phyloP scores from a whole-genome alignment of 2,329 filamentous ascomycete species.

The Paraphoma chrysanthemicola region DNA sequence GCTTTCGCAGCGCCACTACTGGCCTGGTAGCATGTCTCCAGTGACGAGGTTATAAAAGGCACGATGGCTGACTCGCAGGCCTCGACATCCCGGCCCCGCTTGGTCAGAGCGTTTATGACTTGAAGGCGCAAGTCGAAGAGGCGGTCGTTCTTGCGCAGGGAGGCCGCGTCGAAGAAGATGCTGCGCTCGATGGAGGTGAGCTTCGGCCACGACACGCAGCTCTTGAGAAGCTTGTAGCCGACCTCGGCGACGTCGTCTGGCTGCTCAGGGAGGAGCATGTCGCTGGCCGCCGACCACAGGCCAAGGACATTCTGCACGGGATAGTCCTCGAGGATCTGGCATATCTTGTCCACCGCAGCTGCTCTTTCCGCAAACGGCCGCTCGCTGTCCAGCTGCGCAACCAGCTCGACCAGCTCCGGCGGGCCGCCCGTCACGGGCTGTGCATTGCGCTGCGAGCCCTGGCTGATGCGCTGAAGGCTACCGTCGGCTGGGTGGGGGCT shows the following conservation, averaged over 20 bases:
- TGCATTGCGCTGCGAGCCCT: slow-evolving; percentile 23
- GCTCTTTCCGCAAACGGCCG: slow-evolving; percentile 37
- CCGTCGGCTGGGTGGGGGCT: slow-evolving; percentile 34
- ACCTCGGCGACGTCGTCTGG: slow-evolving; percentile 40
- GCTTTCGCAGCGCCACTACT: slow-evolving; percentile 26
- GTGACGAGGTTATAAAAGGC: slow-evolving; percentile 40
- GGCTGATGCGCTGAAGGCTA: slow-evolving; percentile 34
- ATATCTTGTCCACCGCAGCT: slow-evolving; percentile 41
- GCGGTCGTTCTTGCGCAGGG: slow-evolving; percentile 32
- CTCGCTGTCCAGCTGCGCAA: slow-evolving; percentile 38
- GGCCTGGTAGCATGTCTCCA: slow-evolving; percentile 40
- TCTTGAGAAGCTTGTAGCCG: slow-evolving; percentile 44
- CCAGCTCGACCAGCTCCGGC: slow-evolving; percentile 41
- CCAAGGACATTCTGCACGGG: slow-evolving; percentile 45
- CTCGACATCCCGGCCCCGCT: slow-evolving; percentile 47
- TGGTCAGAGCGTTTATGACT: slow-evolving; percentile 45
- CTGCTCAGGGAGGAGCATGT: slow-evolving; percentile 45
- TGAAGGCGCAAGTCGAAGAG: slow-evolving; percentile 43
- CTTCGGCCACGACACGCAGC: slow-evolving; percentile 42
- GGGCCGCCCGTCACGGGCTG: slow-evolving; percentile 44
- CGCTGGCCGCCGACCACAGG: slow-evolving; percentile 47
- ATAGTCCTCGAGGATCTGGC: slow-evolving; percentile 43
- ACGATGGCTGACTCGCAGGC: slow-evolving; percentile 45
- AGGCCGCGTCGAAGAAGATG: slow-evolving; percentile 47
- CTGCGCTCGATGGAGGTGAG: slow-evolving; percentile 46